Conservation (phyloP, 176 grass and related monocot genomes). For the Avena atlantica region DNA sequence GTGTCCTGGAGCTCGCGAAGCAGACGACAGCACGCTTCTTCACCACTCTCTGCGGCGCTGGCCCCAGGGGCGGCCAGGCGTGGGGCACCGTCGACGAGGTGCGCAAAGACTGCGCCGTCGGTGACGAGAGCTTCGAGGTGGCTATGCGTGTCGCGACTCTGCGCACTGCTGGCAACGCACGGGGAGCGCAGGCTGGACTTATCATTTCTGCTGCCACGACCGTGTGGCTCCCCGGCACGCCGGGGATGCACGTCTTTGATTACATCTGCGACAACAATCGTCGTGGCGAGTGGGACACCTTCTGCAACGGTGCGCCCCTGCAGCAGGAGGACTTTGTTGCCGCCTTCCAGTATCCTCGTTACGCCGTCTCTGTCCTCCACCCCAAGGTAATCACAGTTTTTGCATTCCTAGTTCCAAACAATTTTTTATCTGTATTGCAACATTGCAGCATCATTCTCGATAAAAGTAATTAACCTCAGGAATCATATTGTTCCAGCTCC, state of each 20-base stretch:
- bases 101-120: not conserved
- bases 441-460: not conserved
- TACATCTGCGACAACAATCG: constrained; percentile 43
- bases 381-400: constrained; percentile 40
- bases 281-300: constrained; percentile 52
- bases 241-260: constrained; percentile 31
- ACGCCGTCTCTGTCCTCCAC: constrained; percentile 61
- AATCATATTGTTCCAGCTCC: not conserved
- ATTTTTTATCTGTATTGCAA: not conserved
- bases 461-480: not conserved
- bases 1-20: not conserved
- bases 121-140: not conserved
- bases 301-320: constrained; percentile 16
- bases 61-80: not conserved
- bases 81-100: not conserved
- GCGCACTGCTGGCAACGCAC: not conserved
- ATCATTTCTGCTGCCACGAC: constrained; percentile 42
- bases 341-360: constrained; percentile 37
- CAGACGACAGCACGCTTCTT: not conserved
- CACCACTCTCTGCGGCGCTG: not conserved
- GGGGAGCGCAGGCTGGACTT: constrained; percentile 7
- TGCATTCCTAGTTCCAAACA: not conserved
- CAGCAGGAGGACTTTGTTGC: constrained; percentile 43
- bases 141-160: constrained; percentile 40
- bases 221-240: constrained; percentile 42